phyloP scores from a whole-genome alignment of 23 red algal species.

The Gracilaria domingensis region DNA sequence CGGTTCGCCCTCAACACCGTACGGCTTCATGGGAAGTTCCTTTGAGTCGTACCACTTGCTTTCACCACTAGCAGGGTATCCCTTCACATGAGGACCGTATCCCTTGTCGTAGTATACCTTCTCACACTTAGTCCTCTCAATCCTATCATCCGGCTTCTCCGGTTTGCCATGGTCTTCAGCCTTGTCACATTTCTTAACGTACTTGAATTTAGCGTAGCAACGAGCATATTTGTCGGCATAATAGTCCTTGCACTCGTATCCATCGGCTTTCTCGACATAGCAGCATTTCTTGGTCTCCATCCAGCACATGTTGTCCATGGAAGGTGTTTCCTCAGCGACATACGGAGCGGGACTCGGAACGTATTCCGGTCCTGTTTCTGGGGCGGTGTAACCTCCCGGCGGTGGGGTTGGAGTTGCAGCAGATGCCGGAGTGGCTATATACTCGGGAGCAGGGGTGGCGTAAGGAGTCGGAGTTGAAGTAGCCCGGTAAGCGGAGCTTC shows the following conservation, averaged over 20 bases:
- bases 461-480: conserved; percentile 18
- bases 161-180: conserved; percentile 50
- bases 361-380: conserved; percentile 17
- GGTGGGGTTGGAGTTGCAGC: background rate
- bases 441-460: background rate
- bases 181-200: conserved; percentile 51
- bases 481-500: background rate
- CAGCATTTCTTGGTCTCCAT: conserved; percentile 65
- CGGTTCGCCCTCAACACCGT: conserved; percentile 42
- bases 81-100: conserved; percentile 51
- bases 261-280: conserved; percentile 42
- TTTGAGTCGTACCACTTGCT: conserved; percentile 43
- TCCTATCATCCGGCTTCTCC: conserved; percentile 37
- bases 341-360: background rate
- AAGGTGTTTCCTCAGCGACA: background rate
- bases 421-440: background rate
- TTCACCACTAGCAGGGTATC: conserved; percentile 47
- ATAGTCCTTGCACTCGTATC: conserved; percentile 60
- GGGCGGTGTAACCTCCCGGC: conserved; percentile 2
- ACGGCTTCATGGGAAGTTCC: conserved; percentile 46
- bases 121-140: conserved; percentile 12
- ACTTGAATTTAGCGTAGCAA: conserved; percentile 51
- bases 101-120: conserved; percentile 45
- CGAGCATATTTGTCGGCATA: conserved; percentile 42
- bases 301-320: conserved; percentile 54